phyloP scores from a whole-genome alignment of 140 eudicot species.

The Anethum foeniculum region DNA sequence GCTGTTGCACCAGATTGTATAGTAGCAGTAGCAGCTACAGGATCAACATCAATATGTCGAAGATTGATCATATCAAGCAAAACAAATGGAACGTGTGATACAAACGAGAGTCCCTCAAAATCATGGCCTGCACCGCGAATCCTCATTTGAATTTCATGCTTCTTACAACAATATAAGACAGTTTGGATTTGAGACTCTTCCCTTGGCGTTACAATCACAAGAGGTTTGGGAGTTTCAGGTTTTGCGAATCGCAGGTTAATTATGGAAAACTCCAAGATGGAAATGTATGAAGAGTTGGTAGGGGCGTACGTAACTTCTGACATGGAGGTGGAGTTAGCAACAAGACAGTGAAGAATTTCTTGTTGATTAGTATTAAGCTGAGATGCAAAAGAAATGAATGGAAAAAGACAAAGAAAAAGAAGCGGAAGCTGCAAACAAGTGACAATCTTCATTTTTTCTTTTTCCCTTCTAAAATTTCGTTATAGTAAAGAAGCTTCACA shows the following conservation, averaged over 20 bases:
- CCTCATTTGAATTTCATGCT: neutral
- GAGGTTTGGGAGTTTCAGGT: neutral
- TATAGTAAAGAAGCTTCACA: neutral
- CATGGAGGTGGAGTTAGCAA: neutral
- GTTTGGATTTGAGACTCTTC: neutral
- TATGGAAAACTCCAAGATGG: neutral
- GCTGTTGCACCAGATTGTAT: neutral
- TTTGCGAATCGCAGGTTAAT: neutral
- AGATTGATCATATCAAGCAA: constrained; percentile 3
- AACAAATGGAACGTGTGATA: neutral
- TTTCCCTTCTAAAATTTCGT: neutral
- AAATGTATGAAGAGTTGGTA: neutral
- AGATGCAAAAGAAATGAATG: neutral
- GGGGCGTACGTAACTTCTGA: neutral
- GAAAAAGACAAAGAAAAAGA: neutral
- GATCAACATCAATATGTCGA: neutral
- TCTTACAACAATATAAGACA: neutral
- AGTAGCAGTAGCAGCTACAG: neutral
- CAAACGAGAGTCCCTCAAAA: neutral
- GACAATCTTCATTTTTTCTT: neutral
- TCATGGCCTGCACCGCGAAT: neutral
- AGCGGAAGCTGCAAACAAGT: neutral
- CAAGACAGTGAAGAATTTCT: neutral
- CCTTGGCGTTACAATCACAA: neutral
- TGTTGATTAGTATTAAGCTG: neutral